Base-by-base conservation (phyloP, 2,329 filamentous ascomycete genomes). In the Colletotrichum abscissum region DNA sequence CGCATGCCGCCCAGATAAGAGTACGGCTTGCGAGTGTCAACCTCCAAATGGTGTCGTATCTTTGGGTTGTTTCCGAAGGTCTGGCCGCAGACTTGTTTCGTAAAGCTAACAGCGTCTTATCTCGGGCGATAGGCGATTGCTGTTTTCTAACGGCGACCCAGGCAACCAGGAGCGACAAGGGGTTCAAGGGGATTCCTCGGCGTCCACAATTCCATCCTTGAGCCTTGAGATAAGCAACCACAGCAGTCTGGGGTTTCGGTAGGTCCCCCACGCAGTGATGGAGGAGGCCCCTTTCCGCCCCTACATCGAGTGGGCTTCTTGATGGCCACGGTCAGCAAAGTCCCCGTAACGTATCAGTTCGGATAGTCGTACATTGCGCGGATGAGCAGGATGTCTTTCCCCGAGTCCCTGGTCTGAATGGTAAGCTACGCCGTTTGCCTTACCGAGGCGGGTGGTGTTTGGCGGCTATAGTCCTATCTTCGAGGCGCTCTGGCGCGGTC, bases 181-280 rank as follows among this genome's bases (percentile, higher is more conserved):
- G 63, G 35, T 22, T 28, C 55, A 12, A 22, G 12, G 26, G 28
- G 42, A 35, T n/a, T 24, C 11, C 24, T 46, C 22, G 54, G 22
- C 54, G 54, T 56, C 54, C 22, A 56, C 54, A 57, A 8, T 28
- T 57, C 35, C 33, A 58, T 33, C 49, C 67, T 56, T 26, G n/a
- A 30, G 28, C 49, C 38, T 55, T 28, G 38, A 69, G 69, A 73
- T 73, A 64, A 73, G 66, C 58, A 56, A 24, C 42, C 42, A n/a
- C 24, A 60, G 30, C 12, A n/a, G 9, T 19, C 52, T 30, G 54
- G 63, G 24, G 52, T 30, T 42, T 22, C 38, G 3, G 8, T n/a
- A 26, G 16, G 30, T 8, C 52, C 63, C 63, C 63, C 63, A 65
- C 52, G 63, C 33, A 56, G 16, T 49, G n/a, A 49, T 49, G 19